Base-by-base conservation (phyloP, 129 eudicot genomes). In the Chrysanthemum lavandulifolium region DNA sequence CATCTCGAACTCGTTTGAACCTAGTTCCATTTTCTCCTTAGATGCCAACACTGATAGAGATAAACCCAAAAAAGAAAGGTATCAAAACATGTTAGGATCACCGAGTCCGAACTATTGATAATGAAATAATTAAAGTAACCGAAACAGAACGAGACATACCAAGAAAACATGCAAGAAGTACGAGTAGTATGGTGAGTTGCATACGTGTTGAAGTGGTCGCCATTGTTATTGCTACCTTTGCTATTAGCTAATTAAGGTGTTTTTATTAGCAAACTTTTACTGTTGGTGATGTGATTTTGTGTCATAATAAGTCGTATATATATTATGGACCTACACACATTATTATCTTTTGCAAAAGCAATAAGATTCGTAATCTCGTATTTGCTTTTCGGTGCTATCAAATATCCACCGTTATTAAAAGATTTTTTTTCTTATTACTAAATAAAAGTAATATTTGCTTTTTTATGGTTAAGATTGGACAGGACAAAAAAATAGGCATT, bases 351-450 rank as follows among this genome's bases (percentile, higher is more conserved):
- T 19, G 61, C 19, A 12, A 71, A 72, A 72, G 76, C 36, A 27
- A 52, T 18, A 72, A 72, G 68, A 72, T 72, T 72, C 76, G 76
- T 58, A 43, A 72, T 72, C 57, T 45, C 43, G 13, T 59, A 72
- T 21, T 43, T 58, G 57, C 76, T 72, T 72, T 72, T 72, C 47
- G 67, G 76, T 72, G 76, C 76, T 13, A 71, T 36, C 43, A 57
- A 19, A 2, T 72, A 54, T 48, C 65, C 76, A 23, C 59, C 72
- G 59, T 67, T 67, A 27, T 50, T 21, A 13, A 51, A 50, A 25
- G 16, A 49, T 67, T 48, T 67, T 4, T 9, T 49, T 8, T 65
- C 15, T 10, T 64, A 64, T n/a, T 62, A 64, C 15, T 29, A 40
- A 49, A 40, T n/a, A 64, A 13, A 31, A 67, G 71, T 15, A 65